Evolutionary conservation across 305 asterid genomes (phyloP).

Genomic region (Rubia balearica): DNA sequence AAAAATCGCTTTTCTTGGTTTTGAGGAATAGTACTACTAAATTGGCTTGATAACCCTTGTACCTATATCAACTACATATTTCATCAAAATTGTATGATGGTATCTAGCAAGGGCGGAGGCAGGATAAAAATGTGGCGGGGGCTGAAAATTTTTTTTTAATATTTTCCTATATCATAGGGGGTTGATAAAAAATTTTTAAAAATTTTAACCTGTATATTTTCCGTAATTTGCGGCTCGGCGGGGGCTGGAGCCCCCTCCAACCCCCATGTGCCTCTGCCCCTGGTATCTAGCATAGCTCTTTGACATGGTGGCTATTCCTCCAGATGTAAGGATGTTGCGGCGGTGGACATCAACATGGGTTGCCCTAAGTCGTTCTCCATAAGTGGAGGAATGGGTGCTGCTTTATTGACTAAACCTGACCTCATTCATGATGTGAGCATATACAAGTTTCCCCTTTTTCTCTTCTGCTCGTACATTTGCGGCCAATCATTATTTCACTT

Average conservation of each 20-base stretch:
- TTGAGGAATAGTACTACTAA: neutral
- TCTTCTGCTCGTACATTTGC: neutral
- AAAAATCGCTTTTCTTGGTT: neutral
- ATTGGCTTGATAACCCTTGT: neutral
- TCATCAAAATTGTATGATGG: neutral
- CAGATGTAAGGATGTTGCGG: slow-evolving; percentile 85
- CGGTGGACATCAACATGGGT: slow-evolving; percentile 91
- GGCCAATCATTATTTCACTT: slow-evolving; percentile 7
- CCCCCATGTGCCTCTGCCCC: no score
- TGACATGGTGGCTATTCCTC: slow-evolving; percentile 18
- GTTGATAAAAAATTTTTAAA: no score
- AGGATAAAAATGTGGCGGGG: no score
- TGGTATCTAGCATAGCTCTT: slow-evolving; percentile 14
- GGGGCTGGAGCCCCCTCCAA: no score
- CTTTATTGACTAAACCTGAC: slow-evolving; percentile 76
- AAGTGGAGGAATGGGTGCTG: slow-evolving; percentile 98
- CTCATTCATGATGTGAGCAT: slow-evolving; percentile 78
- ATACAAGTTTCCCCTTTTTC: slow-evolving; percentile 6
- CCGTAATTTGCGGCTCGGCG: no score
- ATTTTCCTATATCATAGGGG: no score
- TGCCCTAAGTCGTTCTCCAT: slow-evolving; percentile 84
- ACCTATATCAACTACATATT: neutral
- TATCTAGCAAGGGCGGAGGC: slow-evolving; percentile 1
- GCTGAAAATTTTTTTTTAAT: no score
- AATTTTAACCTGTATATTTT: no score